phyloP scores from a whole-genome alignment of 1,139 yeast genomes.

The Hemisphaericaspora xylofermentans region DNA sequence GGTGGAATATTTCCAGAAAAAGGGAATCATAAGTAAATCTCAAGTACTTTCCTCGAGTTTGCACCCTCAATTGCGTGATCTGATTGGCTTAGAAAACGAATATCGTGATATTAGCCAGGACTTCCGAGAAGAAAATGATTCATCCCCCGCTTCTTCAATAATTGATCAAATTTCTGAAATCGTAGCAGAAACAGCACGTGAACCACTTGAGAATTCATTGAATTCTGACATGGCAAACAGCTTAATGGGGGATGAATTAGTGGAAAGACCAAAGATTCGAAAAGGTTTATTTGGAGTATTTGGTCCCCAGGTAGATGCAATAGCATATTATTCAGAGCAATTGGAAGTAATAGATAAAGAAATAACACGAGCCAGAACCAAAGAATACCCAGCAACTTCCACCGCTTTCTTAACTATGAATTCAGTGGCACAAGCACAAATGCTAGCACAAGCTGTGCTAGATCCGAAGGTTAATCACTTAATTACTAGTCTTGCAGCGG shows the following conservation, averaged over 20 bases:
- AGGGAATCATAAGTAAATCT: constrained; percentile 29
- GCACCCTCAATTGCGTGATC: constrained; percentile 31
- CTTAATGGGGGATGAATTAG: constrained; percentile 28
- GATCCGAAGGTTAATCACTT: constrained; percentile 77
- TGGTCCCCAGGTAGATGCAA: constrained; percentile 64
- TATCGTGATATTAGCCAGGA: constrained; percentile 14
- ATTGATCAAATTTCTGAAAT: constrained; percentile 22
- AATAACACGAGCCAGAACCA: constrained; percentile 54
- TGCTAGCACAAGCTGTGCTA: constrained; percentile 84
- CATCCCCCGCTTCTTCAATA: constrained; percentile 10
- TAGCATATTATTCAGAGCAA: constrained; percentile 56
- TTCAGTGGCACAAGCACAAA: constrained; percentile 82
- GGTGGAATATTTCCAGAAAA: constrained; percentile 64
- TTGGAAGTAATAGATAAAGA: constrained; percentile 58
- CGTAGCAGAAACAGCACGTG: constrained; percentile 4
- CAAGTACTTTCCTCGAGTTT: constrained; percentile 31
- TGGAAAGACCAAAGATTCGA: constrained; percentile 49
- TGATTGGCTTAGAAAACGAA: constrained; percentile 8
- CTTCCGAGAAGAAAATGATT: neutral
- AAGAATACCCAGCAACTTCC: constrained; percentile 62
- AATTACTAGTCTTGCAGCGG: constrained; percentile 77
- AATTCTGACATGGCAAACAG: neutral
- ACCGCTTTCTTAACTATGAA: constrained; percentile 83
- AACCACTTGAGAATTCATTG: neutral
- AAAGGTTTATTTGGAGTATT: constrained; percentile 52